These are phyloP conservation scores for Colletotrichum shisoi DNA, from an alignment of 2,329 filamentous ascomycete genomes.

Conservation along the genomic window DNA sequence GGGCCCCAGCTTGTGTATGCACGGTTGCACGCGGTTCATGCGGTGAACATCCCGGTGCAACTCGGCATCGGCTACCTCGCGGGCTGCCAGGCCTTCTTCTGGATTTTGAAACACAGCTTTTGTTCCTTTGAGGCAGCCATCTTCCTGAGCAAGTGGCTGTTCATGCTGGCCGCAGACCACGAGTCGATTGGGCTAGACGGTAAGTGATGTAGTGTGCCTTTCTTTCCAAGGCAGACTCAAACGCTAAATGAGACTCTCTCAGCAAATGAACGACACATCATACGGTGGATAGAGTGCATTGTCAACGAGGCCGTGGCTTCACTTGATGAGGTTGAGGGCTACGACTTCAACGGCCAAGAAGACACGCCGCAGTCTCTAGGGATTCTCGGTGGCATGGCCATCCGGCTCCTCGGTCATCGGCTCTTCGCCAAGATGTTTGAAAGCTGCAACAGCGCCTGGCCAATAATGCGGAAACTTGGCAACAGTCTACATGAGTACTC, in stretches of 20 bases:
- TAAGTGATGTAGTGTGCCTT: background rate
- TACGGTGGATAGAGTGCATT: slow-evolving; percentile 8
- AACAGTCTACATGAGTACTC: slow-evolving; percentile 13
- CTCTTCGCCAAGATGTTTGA: slow-evolving; percentile 19
- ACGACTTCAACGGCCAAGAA: background rate
- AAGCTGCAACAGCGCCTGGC: slow-evolving; percentile 10
- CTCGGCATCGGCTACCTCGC: slow-evolving; percentile 20
- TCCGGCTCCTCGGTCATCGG: slow-evolving; percentile 6
- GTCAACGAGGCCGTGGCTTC: slow-evolving; percentile 10
- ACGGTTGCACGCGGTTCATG: slow-evolving; percentile 21
- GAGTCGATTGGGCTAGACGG: background rate
- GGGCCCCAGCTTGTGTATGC: slow-evolving; percentile 4
- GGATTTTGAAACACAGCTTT: slow-evolving; percentile 23
- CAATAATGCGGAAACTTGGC: slow-evolving; percentile 13
- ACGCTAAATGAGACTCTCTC: background rate
- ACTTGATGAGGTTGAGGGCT: background rate
- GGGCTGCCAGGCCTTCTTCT: slow-evolving; percentile 23
- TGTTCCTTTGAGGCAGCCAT: slow-evolving; percentile 9
- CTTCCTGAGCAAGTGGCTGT: slow-evolving; percentile 6
- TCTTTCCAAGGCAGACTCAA: background rate
- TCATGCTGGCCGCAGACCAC: background rate
- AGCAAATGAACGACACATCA: slow-evolving; percentile 10
- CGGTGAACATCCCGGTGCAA: slow-evolving; percentile 20
- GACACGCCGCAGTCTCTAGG: background rate
- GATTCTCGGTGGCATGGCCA: background rate